Evolutionary conservation across 495 filamentous ascomycete species (phyloP).

Genomic region (Tuber umbilicatum): DNA sequence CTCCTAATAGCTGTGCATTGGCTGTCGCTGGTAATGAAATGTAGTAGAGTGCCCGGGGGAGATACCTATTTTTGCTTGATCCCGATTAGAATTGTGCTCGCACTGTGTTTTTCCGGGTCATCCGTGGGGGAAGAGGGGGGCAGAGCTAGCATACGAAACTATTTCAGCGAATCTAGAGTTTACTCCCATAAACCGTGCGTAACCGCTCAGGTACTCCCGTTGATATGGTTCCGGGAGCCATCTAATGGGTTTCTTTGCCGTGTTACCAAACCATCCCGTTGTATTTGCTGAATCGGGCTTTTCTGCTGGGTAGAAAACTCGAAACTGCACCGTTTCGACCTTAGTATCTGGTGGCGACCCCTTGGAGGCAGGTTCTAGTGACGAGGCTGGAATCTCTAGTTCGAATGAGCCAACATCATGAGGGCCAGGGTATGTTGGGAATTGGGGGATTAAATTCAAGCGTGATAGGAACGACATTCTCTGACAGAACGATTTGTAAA

Average conservation of each 20-base stretch:
- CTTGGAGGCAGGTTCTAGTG: conserved; percentile 49
- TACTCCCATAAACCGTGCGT: conserved; percentile 60
- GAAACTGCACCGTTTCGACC: conserved; percentile 62
- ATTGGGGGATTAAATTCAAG: conserved; percentile 49
- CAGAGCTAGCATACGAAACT: conserved; percentile 52
- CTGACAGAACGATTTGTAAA: neutral
- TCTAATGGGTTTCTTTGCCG: conserved; percentile 45
- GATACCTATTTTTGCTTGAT: conserved; percentile 45
- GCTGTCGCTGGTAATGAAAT: conserved; percentile 53
- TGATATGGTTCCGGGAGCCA: conserved; percentile 69
- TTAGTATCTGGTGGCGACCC: conserved; percentile 47
- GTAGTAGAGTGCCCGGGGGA: conserved; percentile 62
- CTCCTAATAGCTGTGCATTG: conserved; percentile 35
- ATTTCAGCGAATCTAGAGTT: conserved; percentile 51
- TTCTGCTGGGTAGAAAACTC: conserved; percentile 66
- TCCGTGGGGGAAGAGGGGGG: neutral
- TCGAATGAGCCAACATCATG: conserved; percentile 69
- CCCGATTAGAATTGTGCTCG: neutral
- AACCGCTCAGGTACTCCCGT: conserved; percentile 58
- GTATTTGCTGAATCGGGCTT: conserved; percentile 33
- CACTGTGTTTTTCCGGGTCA: neutral
- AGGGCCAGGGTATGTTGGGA: conserved; percentile 63
- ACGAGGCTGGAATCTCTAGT: conserved; percentile 61
- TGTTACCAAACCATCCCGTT: conserved; percentile 19
- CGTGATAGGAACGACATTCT: conserved; percentile 35